These are phyloP conservation scores for Cladosporium colombiae DNA, from an alignment of 2,329 filamentous ascomycete genomes.

Conservation along the genomic window DNA sequence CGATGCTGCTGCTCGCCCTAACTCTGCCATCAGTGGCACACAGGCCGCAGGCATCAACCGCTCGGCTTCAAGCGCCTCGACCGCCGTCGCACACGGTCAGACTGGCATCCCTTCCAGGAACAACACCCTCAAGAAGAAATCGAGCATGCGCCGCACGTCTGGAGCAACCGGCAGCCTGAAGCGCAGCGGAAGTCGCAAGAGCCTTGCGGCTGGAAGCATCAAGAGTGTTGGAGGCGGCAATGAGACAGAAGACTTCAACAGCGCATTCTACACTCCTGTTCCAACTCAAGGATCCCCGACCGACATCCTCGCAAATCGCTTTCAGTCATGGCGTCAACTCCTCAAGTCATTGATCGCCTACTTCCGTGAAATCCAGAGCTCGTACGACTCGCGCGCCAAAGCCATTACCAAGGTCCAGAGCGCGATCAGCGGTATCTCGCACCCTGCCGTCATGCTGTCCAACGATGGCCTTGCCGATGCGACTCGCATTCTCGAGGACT, in stretches of 20 bases:
- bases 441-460: conserved; percentile 73
- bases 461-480: conserved; percentile 88
- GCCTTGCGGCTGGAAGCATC: conserved; percentile 82
- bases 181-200: conserved; percentile 77
- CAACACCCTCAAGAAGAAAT: conserved; percentile 87
- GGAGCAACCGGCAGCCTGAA: conserved; percentile 64
- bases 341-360: conserved; percentile 93
- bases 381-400: conserved; percentile 85
- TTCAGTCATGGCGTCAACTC: conserved; percentile 94
- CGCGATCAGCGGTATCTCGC: conserved; percentile 75
- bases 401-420: conserved; percentile 79
- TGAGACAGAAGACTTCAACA: conserved; percentile 72
- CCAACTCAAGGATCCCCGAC: conserved; percentile 86
- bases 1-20: conserved; percentile 64
- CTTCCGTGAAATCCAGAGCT: conserved; percentile 86
- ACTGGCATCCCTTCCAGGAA: conserved; percentile 53
- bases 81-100: conserved; percentile 39
- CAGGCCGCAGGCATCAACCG: conserved; percentile 55
- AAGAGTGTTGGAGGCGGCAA: conserved; percentile 66
- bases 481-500: conserved; percentile 73
- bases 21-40: conserved; percentile 60
- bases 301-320: conserved; percentile 80
- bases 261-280: conserved; percentile 85
- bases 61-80: conserved; percentile 60
- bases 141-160: conserved; percentile 64